Evolutionary conservation across 257 asterid species (phyloP), one percentile per base, ranked within the genome.

Genomic region (Przewalskia tangutica): DNA sequence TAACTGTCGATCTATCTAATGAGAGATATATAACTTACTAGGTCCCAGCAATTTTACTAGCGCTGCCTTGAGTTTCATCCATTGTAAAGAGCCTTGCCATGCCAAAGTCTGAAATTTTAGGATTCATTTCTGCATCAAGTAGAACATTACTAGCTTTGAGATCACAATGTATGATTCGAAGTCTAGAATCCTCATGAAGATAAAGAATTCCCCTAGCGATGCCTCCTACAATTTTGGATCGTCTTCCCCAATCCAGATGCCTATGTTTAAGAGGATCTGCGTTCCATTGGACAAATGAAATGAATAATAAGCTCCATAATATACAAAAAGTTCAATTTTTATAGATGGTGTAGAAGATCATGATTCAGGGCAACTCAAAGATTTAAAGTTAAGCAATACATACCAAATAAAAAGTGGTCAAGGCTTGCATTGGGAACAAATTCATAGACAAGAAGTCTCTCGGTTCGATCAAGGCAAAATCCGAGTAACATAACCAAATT

Each of bases 31-130:
- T 17, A 67, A 40, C 77, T 40, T 67, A 67, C 77, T 67, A 67
- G 3, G 77, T 67, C 34, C 77, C 77, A 17, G 9, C 77, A 17
- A 67, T 67, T 67, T 32, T 67, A 34, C 48, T 67, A 40, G 77
- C 40, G 53, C 4, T 67, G 54, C 77, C 34, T 40, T 40, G 77
- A 3, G 77, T 40, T 40, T 40, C 77, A 67, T 67, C 77, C 77
- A 67, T 4, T 2, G 16, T 40, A 67, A 67, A 67, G 8, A 67
- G 34, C 3, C 34, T 67, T 17, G 90, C 89, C 85, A 86, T 59
- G 7, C 90, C 89, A 40, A 85, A 88, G 76, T 88, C 85, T 8
- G 88, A 55, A 14, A 86, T 88, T 59, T 88, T 88, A 4, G 90
- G 84, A 7, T 84, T 86, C 88, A 88, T 82, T 34, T 86, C 65